These are phyloP conservation scores for Aspergillus biplanus DNA, from an alignment of 495 filamentous ascomycete genomes.

Conservation along the genomic window DNA sequence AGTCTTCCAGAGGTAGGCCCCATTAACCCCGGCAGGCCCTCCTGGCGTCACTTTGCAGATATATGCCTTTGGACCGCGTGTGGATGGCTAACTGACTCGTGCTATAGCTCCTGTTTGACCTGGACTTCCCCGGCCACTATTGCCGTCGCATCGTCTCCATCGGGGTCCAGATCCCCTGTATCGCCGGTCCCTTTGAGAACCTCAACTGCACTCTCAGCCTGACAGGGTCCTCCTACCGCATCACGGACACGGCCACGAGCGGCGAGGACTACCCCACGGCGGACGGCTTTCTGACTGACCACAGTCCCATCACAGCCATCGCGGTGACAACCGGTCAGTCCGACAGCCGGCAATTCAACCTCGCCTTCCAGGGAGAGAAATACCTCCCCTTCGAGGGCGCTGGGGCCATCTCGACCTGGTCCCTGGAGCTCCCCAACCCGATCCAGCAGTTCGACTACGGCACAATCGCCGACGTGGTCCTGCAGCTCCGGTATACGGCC, in stretches of 20 bases:
- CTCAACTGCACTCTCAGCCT: neutral
- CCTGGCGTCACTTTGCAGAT: too few relatives aligned
- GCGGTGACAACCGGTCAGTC: neutral
- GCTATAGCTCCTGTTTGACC: slow-evolving; percentile 37
- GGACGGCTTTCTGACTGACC: neutral
- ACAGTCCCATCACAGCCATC: neutral
- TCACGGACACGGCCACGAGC: neutral
- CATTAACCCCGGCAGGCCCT: too few relatives aligned
- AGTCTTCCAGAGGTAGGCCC: too few relatives aligned
- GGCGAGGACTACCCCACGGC: neutral
- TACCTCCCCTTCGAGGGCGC: slow-evolving; percentile 5
- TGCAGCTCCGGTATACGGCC: slow-evolving; percentile 24
- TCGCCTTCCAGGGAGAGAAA: slow-evolving; percentile 3
- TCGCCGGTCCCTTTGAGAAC: slow-evolving; percentile 2
- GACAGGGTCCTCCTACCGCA: neutral
- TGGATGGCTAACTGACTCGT: too few relatives aligned
- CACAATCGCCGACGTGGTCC: neutral
- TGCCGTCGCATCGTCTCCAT: slow-evolving; percentile 31
- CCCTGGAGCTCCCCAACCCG: neutral
- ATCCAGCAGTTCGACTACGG: neutral
- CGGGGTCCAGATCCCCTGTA: slow-evolving; percentile 2
- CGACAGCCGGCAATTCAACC: slow-evolving; percentile 1
- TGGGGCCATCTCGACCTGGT: neutral
- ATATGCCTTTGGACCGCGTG: too few relatives aligned
- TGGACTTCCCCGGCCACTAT: slow-evolving; percentile 51